Base-by-base conservation (phyloP, 2,329 filamentous ascomycete species). In the Aspergillus sp. region DNA sequence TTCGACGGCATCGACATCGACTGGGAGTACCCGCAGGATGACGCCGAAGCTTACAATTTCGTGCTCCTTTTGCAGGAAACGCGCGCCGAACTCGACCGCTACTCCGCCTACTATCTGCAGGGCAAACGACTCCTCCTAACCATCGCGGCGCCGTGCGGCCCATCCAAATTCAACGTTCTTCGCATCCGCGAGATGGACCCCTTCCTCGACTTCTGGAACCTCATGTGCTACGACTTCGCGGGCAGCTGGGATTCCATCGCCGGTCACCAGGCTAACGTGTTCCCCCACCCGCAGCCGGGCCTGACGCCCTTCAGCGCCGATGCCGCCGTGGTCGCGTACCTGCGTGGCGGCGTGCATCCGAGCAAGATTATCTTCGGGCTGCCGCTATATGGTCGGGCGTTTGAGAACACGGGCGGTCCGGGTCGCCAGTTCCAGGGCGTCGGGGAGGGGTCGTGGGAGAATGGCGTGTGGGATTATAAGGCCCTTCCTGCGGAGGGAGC, bases 361-460 rank as follows among this genome's bases (percentile, higher is more conserved):
- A 72, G 81, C 62, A 97, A 96, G 77, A 85, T 98, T 56, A 90
- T 96, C 3, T 75, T 97, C 14, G 93, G 94, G 2, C 93, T 97
- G 90, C 93, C 94, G 2, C 80, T 98, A 12, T 98, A 97, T 72
- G 94, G 94, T 1, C 90, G 92, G 36, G 87, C 91, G 0, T 98
- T 97, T 73, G 82, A 87, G 67, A 85, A 87, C 64, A 97, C 94
- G 0, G 83, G 89, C 26, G 93, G 92, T 0, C 84, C 86, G 0
- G 94, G 94, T 0, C 75, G 80, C 29, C 78, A 85, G 0, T 97
- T 84, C 77, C 84, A 75, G 52, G 92, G 92, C 7, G 82, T 91
- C 9, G 93, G 92, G 1, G 82, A 87, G 56, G 94, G 92, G 0
- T 90, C 84, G 56, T 97, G 90, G 90, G 93, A 97, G 78, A 81